Conservation (phyloP, 78 protist genomes). For the Bigelowiella natans region DNA sequence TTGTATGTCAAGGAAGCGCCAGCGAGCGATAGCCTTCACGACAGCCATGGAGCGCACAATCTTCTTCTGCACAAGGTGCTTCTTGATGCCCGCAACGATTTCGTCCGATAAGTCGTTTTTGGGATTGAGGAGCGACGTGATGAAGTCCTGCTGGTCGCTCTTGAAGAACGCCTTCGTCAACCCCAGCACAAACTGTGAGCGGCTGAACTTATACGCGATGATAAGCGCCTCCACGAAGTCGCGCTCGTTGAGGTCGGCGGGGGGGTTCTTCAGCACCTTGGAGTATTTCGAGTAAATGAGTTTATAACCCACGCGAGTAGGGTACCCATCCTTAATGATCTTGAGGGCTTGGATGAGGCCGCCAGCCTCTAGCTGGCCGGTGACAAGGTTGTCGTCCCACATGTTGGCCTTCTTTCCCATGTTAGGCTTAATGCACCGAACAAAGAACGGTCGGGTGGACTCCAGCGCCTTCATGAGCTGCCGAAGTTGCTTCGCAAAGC, state of each 20-base stretch:
- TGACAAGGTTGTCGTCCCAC: constrained; percentile 13
- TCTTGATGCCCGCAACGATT: not conserved
- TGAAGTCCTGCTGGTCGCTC: not conserved
- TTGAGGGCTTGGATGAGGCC: constrained; percentile 4
- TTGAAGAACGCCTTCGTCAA: not conserved
- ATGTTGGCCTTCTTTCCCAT: constrained; percentile 2
- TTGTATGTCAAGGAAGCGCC: not conserved
- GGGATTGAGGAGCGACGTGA: not conserved
- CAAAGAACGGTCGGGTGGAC: not conserved
- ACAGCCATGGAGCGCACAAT: not conserved
- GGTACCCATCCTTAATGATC: not conserved
- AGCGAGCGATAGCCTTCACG: not conserved
- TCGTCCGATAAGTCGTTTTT: not conserved
- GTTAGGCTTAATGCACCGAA: constrained; percentile 40
- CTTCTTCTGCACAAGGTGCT: not conserved
- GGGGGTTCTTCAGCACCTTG: not conserved
- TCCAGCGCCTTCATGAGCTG: not conserved
- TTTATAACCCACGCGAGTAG: constrained; percentile 1
- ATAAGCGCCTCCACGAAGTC: not conserved
- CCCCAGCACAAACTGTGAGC: not conserved
- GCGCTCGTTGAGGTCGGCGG: not conserved
- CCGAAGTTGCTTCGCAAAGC: not conserved
- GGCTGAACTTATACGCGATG: not conserved
- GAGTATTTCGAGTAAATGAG: not conserved
- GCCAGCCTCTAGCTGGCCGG: not conserved